Conservation (phyloP, 1,139 yeast genomes). For the Chernovozyma aurita region DNA sequence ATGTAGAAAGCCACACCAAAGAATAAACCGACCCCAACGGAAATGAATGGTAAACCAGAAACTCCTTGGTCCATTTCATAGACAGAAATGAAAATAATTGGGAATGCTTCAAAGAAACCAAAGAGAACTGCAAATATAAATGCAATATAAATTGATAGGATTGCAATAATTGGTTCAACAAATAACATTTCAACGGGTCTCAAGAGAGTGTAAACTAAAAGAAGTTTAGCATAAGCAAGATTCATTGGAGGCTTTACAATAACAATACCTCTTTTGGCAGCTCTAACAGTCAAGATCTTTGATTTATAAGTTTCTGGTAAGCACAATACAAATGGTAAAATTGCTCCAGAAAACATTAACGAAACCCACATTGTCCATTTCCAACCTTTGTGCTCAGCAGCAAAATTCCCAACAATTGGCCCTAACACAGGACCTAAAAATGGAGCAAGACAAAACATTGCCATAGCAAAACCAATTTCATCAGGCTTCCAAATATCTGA, state of each 20-base stretch:
- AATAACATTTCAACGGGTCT: constrained; percentile 63
- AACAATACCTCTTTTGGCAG: constrained; percentile 52
- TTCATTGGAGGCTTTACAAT: constrained; percentile 30
- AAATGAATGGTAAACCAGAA: constrained; percentile 65
- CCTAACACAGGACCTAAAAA: constrained; percentile 81
- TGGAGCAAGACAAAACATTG: constrained; percentile 65
- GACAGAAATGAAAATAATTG: constrained; percentile 62
- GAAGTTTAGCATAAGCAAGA: constrained; percentile 14
- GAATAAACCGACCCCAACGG: constrained; percentile 63
- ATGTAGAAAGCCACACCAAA: constrained; percentile 50
- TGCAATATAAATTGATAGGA: constrained; percentile 63
- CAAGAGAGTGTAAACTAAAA: constrained; percentile 45
- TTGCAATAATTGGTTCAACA: constrained; percentile 65
- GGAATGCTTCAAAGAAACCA: constrained; percentile 76
- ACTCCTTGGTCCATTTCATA: constrained; percentile 56
- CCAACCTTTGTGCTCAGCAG: constrained; percentile 66
- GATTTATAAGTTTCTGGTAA: constrained; percentile 73
- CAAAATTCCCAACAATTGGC: constrained; percentile 79
- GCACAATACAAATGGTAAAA: constrained; percentile 51
- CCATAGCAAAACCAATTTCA: constrained; percentile 64
- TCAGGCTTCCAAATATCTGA: constrained; percentile 68
- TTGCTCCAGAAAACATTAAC: constrained; percentile 65
- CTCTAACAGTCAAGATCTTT: constrained; percentile 52
- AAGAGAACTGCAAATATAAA: constrained; percentile 71
- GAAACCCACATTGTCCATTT: constrained; percentile 77